These are phyloP conservation scores for Penicillium sp. DNA, from an alignment of 2,329 filamentous ascomycete genomes.

Conservation along the genomic window DNA sequence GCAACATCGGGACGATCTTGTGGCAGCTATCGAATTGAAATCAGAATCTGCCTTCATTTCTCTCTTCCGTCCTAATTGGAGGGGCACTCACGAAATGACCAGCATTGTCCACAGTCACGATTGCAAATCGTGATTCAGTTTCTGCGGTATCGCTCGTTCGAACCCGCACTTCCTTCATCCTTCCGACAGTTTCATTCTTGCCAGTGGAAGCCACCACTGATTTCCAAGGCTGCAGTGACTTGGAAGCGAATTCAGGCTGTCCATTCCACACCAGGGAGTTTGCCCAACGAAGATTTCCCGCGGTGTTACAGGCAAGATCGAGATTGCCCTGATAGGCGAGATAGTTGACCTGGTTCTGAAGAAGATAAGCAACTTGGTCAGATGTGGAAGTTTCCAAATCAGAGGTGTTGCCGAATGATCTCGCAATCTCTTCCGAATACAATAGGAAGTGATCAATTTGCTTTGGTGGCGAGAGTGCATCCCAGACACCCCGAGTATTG, in stretches of 20 bases:
- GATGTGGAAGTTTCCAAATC: background rate
- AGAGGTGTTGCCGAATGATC: background rate
- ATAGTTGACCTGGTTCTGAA: constrained; percentile 18
- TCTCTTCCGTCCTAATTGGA: background rate
- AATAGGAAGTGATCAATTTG: background rate
- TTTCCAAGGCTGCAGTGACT: background rate
- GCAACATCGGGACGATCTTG: background rate
- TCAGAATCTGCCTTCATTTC: background rate
- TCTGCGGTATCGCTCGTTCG: background rate
- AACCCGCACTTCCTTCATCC: background rate
- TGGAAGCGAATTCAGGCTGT: background rate
- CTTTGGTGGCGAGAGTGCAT: background rate
- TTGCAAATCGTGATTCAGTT: background rate
- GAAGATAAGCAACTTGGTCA: background rate
- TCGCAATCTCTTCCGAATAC: background rate
- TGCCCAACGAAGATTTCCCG: constrained; percentile 20
- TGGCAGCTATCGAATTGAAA: background rate
- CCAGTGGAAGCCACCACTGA: background rate
- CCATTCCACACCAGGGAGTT: background rate
- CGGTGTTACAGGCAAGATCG: constrained; percentile 28
- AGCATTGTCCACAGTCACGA: background rate
- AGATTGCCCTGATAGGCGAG: constrained; percentile 27
- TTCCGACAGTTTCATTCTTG: background rate
- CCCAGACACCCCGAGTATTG: background rate
- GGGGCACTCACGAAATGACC: background rate